Evolutionary conservation across 345 rosid genomes (phyloP).

Genomic region (Atalantia buxifolia): DNA sequence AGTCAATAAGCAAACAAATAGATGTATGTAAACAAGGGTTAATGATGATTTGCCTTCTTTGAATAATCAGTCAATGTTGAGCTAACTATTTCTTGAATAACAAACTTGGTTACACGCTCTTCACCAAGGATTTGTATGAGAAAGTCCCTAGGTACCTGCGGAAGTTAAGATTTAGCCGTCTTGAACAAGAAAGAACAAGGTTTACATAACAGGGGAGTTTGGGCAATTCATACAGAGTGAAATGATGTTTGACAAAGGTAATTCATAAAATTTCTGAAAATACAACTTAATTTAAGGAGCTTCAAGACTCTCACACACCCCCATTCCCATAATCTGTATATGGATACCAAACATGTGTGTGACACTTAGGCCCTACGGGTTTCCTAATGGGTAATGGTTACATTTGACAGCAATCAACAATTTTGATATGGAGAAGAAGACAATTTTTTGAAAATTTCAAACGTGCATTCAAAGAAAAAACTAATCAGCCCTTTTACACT

Average conservation of each 20-base stretch:
- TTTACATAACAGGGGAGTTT: neutral
- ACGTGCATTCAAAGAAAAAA: neutral
- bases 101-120: constrained; percentile 57
- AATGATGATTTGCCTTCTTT: constrained; percentile 36
- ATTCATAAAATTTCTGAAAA: neutral
- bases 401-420: neutral
- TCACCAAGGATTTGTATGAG: constrained; percentile 51
- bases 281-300: neutral
- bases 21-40: neutral
- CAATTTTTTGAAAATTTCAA: neutral
- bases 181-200: neutral
- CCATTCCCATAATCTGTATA: neutral
- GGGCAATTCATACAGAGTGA: neutral
- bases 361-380: neutral
- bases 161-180: constrained; percentile 1
- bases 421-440: neutral
- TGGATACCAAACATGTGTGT: neutral
- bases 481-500: neutral
- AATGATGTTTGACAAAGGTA: neutral
- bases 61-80: constrained; percentile 57
- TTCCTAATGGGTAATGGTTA: neutral
- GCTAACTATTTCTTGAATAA: constrained; percentile 56
- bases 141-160: constrained; percentile 51
- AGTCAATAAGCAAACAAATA: neutral
- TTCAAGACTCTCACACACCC: neutral